Base-by-base conservation (phyloP, 257 asterid species). In the Agastache rugosa region DNA sequence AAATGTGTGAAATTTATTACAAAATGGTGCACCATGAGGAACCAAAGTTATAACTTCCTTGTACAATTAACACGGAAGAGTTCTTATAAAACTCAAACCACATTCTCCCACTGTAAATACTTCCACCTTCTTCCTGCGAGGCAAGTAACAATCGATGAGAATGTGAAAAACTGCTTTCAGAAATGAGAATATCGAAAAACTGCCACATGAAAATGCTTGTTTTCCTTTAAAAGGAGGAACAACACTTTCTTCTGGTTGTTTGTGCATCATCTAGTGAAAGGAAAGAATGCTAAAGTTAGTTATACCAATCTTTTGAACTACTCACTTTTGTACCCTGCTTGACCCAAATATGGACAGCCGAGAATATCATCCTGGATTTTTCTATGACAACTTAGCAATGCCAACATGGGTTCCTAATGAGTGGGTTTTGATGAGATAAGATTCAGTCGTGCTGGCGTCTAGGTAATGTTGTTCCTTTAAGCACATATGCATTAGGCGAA, bases 71-170 rank as follows among this genome's bases (percentile, higher is more conserved):
- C 29, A 64, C 4, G 35, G 20, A 76, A 45, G 11, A 45, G 39
- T 37, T 69, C 2, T 34, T 8, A 53, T 41, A 20, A 25, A 59
- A 82, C 73, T 60, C 69, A 3, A 31, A 29, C 73, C 78, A 60
- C 78, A 44, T 23, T 50, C 73, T n/a, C 63, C 73, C 34, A 51
- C 76, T 14, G 78, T 72, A 64, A 78, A 74, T 62, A 51, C 67
- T 65, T 75, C 78, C 77, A 82, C 65, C 79, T 71, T 74, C 69
- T 74, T 67, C 86, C 83, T 82, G 81, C 4, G 37, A 78, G 56
- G 31, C 19, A 12, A 59, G 69, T 37, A 62, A 47, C 8, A 35
- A 60, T 37, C 61, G 14, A 55, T 31, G 51, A 64, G 48, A 55
- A 55, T 11, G 22, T 22, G 58, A 60, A 73, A 8, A 72, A 15